Conservation (phyloP, 306 rosid genomes). For the Herpetospermum pedunculosum region DNA sequence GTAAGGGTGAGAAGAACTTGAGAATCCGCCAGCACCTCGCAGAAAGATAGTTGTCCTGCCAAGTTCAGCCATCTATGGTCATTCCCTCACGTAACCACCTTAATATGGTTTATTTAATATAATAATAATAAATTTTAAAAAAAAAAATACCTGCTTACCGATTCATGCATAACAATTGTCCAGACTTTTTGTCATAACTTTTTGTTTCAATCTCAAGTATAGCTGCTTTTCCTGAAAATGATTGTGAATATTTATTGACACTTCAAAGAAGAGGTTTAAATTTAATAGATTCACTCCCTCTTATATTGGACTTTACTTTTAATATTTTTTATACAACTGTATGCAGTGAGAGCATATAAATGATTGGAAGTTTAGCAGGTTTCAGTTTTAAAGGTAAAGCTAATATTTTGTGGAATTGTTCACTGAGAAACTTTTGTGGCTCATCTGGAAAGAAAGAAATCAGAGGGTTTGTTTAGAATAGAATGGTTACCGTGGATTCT, state of each 20-base stretch:
- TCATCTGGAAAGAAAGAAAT: not conserved
- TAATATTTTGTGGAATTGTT: not conserved
- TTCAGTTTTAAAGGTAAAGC: not conserved
- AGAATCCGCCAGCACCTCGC: constrained; percentile 98
- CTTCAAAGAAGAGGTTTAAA: constrained; percentile 2
- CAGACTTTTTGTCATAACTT: constrained; percentile 68
- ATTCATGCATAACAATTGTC: constrained; percentile 78
- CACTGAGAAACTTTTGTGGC: not conserved
- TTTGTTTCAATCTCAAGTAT: constrained; percentile 82
- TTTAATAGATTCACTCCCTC: not conserved
- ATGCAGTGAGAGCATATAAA: too few species aligned
- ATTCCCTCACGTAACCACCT: constrained; percentile 11
- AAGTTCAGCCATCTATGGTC: constrained; percentile 20
- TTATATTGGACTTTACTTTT: not conserved
- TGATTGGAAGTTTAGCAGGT: too few species aligned
- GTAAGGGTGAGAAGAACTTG: constrained; percentile 62
- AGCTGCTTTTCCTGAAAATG: constrained; percentile 83
- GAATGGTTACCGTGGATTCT: not conserved
- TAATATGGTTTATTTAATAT: not conserved
- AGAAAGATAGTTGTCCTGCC: constrained; percentile 59
- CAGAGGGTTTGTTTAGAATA: not conserved
- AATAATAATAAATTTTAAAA: not conserved
- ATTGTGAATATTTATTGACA: not conserved
- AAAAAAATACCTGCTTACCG: constrained; percentile 31
- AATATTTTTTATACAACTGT: not conserved